Base-by-base conservation (phyloP, 1,139 yeast species). In the Ogataea hybrid region DNA sequence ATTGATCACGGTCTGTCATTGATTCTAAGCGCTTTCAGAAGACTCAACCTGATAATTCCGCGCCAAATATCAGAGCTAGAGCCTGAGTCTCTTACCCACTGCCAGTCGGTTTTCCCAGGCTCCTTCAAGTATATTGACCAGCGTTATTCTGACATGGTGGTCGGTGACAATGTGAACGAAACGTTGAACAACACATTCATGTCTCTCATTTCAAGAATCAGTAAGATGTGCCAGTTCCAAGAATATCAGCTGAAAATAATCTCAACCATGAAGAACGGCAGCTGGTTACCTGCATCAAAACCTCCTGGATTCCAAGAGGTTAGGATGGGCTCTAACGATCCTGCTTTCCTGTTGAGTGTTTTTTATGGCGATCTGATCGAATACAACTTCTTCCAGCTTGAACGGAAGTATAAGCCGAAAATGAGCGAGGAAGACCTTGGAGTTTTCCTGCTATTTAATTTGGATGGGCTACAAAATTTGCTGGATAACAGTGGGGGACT, bases 281-380 rank as follows among this genome's bases (percentile, higher is more conserved):
- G 76, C 25, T 88, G 96, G 96, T 67, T 87, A 32, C 81, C 85
- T 22, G 60, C 70, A 9, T 59, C 64, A 29, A 71, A 73, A 27
- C 77, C 80, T 4, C 61, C 62, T 37, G 80, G 81, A 61, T 67
- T 77, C 29, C 57, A 63, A 25, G 73, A 72, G 6, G 77, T 73
- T 50, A 71, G 79, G 4, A 69, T 79, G 16, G 74, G 72, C 4
- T 65, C 75, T 2, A 68, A 67, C 54, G 68, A 69, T 37, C 73
- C 80, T 0, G 67, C 68, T 27, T 77, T 70, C 43, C 61, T 84
- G 44, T 63, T 86, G 18, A 75, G 88, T 2, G 71, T 84, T 32
- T 87, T 75, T 57, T 73, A 80, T 46, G 75, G 87, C 41, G 96
- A 88, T 59, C 72, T 84, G 28, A 74, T 89, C 37, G 96, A 88